phyloP scores from a whole-genome alignment of 202 grass and related monocot genomes.

The Sporobolus alterniflorus region DNA sequence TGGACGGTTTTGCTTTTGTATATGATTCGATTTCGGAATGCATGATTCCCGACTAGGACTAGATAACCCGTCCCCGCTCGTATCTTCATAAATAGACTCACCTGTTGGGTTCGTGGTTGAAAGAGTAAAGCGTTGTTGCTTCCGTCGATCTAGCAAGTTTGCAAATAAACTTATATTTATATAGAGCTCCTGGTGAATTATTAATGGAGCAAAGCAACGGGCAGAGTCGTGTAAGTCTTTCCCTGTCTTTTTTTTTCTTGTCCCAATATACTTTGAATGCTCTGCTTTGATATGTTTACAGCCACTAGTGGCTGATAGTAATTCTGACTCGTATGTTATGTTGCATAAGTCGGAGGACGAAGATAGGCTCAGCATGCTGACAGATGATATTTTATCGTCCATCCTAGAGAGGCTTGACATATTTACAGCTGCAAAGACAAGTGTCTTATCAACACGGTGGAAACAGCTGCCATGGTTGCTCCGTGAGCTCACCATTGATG shows the following conservation, averaged over 20 bases:
- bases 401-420: neutral
- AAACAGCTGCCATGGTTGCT: constrained; percentile 15
- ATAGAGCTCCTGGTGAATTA: neutral
- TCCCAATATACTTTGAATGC: neutral
- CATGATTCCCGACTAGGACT: no score
- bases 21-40: no score
- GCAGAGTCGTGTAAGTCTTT: neutral
- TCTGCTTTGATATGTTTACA: neutral
- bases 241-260: no score
- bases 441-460: constrained; percentile 5
- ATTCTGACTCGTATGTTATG: neutral
- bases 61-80: no score
- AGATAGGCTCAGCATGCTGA: neutral
- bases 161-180: no score
- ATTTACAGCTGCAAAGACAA: neutral
- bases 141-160: no score
- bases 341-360: neutral
- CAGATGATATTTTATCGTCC: neutral
- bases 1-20: no score
- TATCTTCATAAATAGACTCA: no score
- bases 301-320: neutral
- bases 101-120: no score
- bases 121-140: no score
- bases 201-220: neutral
- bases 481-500: neutral